Conservation (phyloP, 805 yeast genomes). For the Wickerhamiella sorbophila region DNA sequence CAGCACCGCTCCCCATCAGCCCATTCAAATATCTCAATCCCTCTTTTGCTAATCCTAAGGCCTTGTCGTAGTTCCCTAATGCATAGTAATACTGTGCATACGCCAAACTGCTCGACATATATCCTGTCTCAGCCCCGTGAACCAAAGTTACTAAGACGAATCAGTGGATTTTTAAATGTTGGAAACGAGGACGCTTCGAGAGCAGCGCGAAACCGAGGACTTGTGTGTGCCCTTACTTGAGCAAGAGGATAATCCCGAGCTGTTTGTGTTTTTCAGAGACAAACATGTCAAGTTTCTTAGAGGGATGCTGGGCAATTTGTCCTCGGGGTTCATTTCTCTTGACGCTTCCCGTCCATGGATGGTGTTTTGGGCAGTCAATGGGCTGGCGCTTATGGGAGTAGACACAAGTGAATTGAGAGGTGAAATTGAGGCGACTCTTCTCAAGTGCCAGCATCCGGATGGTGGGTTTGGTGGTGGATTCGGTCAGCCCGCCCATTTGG, state of each 20-base stretch:
- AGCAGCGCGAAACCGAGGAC: conserved; percentile 10
- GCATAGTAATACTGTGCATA: conserved; percentile 13
- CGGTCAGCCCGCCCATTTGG: conserved; percentile 71
- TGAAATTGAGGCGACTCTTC: conserved; percentile 20
- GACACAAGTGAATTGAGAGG: conserved; percentile 18
- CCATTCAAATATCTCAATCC: conserved; percentile 5
- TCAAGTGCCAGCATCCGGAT: conserved; percentile 23
- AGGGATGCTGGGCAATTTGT: conserved; percentile 32
- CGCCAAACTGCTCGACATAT: background rate
- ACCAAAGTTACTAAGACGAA: background rate
- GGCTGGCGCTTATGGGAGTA: conserved; percentile 32
- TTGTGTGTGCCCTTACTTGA: conserved; percentile 11
- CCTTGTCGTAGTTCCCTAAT: conserved; percentile 7
- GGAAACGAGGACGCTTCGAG: conserved; percentile 4
- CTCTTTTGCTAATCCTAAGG: conserved; percentile 4
- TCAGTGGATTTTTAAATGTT: background rate
- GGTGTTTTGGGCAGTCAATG: conserved; percentile 66
- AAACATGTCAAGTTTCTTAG: conserved; percentile 34
- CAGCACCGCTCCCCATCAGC: background rate
- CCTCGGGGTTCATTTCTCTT: conserved; percentile 36
- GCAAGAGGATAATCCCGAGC: conserved; percentile 1
- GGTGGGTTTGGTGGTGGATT: conserved; percentile 84
- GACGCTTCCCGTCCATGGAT: conserved; percentile 95
- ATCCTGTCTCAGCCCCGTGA: too few species aligned
- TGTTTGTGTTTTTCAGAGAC: background rate